A percentile compares a stretch with the other conserved stretches of the same genome.
phyloP scores from a whole-genome alignment of 306 rosid genomes.

The Arachis stenosperma region DNA sequence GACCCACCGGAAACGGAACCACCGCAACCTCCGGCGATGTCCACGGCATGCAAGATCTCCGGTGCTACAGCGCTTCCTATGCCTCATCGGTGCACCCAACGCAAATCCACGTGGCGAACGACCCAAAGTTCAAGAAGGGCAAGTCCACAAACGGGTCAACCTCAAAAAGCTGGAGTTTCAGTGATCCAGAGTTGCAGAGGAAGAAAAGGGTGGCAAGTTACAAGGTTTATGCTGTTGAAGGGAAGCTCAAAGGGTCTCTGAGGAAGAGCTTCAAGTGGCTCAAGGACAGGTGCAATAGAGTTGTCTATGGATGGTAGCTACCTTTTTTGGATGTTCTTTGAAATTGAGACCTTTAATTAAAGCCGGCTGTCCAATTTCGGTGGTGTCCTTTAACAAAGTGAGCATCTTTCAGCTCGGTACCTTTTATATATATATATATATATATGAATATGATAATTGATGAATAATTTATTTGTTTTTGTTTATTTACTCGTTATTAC shows the following conservation, averaged over 20 bases:
- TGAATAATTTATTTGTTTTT: slow-evolving; percentile 32
- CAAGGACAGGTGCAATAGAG: slow-evolving; percentile 74
- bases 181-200: slow-evolving; percentile 91
- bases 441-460: slow-evolving; percentile 21
- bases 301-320: slow-evolving; percentile 71
- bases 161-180: slow-evolving; percentile 76
- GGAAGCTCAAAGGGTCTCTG: slow-evolving; percentile 81
- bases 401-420: slow-evolving; percentile 16
- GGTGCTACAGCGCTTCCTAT: slow-evolving; percentile 85
- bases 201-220: slow-evolving; percentile 93
- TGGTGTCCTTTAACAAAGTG: background rate
- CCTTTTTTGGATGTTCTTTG: background rate
- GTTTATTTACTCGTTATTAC: slow-evolving; percentile 6
- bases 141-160: slow-evolving; percentile 66
- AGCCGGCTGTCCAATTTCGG: slow-evolving; percentile 10
- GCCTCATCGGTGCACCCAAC: slow-evolving; percentile 69
- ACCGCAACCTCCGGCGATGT: slow-evolving; percentile 25
- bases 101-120: slow-evolving; percentile 51
- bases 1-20: slow-evolving; percentile 29
- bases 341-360: slow-evolving; percentile 11
- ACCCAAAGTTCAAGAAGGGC: slow-evolving; percentile 73
- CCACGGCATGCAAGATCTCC: slow-evolving; percentile 72
- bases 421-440: background rate
- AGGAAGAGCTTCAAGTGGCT: slow-evolving; percentile 89
- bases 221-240: slow-evolving; percentile 86